Base-by-base conservation (phyloP, 2,329 filamentous ascomycete genomes). In the Gaeumannomyces sp. region DNA sequence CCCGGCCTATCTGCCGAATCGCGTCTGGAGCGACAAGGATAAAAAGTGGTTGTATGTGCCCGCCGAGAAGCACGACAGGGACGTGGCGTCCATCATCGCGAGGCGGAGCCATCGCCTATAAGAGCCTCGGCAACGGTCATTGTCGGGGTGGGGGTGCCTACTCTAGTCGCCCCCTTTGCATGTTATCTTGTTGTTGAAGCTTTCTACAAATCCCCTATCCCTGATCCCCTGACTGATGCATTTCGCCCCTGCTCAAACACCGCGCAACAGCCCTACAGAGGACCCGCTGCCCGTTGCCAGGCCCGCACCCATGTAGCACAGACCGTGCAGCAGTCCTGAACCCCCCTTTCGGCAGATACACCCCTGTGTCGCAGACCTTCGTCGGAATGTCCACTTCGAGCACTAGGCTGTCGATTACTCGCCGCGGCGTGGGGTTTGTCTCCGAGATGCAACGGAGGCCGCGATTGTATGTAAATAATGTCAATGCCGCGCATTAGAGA, bases 1-100 rank as follows among this genome's bases (percentile, higher is more conserved):
- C 33, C 78, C 86, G 70, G 81, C 81, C 1, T 87, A 83, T 68
- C 69, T 87, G 61, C 85, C 85, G 0, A 83, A 83, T 67, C 76
- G 85, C 28, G 79, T 78, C 60, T 87, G 84, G 84, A 78, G 73
- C 61, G 76, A 75, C 22, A 75, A 79, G 11, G 69, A 77, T 5
- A 70, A 74, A 53, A 72, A 72, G 58, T 87, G 84, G 84, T 70
- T 79, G 53, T 87, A 86, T 59, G 65, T 79, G 56, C 74, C 76
- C 1, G 73, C 72, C 3, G 70, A 75, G 11, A 74, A 76, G 69
- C 78, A 80, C 63, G 72, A 78, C 3, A 72, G 63, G 59, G 78
- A 80, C 62, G 67, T 80, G 59, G 27, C 28, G 11, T n/a, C 16
- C n/a, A 19, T 16, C 27, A 56, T 56, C 45, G 27, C 61, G 5